phyloP scores from a whole-genome alignment of 441 rosid genomes.

The Cnidoscolus chayamansa region DNA sequence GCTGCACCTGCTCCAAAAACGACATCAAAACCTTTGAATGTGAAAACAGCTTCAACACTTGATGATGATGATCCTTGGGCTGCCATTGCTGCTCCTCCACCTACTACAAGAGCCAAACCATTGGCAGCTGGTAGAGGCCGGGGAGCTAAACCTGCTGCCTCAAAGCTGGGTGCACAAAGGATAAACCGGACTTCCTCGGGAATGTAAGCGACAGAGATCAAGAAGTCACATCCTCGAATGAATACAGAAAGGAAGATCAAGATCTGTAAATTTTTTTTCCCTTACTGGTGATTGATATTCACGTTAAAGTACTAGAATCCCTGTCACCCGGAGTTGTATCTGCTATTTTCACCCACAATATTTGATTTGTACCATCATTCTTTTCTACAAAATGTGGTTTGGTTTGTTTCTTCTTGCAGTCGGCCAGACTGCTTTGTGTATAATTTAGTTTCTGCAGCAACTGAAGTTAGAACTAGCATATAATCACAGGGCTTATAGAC shows the following conservation, averaged over 20 bases:
- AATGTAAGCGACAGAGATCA: conserved; percentile 30
- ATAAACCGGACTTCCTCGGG: conserved; percentile 84
- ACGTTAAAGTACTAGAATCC: conserved; percentile 13
- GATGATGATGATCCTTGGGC: conserved; percentile 94
- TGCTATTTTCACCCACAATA: conserved; percentile 22
- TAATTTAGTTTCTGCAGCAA: conserved; percentile 14
- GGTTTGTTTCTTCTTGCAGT: not conserved
- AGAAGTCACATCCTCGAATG: not conserved
- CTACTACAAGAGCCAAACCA: conserved; percentile 79
- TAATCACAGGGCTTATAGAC: conserved; percentile 6
- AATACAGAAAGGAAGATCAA: not conserved
- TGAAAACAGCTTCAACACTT: conserved; percentile 44
- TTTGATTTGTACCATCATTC: conserved; percentile 61
- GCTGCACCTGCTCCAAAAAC: conserved; percentile 83
- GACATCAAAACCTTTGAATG: conserved; percentile 57
- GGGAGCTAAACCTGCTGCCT: conserved; percentile 65
- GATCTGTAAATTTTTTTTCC: conserved; percentile 40
- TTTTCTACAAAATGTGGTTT: conserved; percentile 28
- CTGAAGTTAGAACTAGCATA: not conserved
- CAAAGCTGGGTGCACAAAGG: conserved; percentile 85
- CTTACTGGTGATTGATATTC: conserved; percentile 33
- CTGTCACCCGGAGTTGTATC: conserved; percentile 25
- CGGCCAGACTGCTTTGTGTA: conserved; percentile 5
- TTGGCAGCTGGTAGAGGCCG: conserved; percentile 73
- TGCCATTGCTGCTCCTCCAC: conserved; percentile 92